These are phyloP conservation scores for Aspergillus tamarii DNA, from an alignment of 2,329 filamentous ascomycete genomes.

Conservation along the genomic window DNA sequence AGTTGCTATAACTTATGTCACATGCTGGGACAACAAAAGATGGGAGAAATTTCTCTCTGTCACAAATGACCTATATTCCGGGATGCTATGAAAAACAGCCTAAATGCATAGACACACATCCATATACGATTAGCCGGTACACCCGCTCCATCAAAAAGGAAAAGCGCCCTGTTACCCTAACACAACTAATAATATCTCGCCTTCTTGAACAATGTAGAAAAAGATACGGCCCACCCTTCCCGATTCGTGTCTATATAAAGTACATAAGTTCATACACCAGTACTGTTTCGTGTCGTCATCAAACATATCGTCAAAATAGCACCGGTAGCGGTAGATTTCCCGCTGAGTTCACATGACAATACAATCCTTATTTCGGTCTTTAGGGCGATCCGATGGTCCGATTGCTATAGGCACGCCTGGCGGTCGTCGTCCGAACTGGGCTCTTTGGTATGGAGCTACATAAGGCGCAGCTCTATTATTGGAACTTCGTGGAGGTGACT, in stretches of 20 bases:
- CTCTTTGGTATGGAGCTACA: slow-evolving; percentile 25
- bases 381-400: slow-evolving; percentile 23
- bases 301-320: not conserved
- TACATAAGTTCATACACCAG: slow-evolving; percentile 10
- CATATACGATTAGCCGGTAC: not conserved
- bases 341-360: slow-evolving; percentile 42
- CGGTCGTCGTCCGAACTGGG: slow-evolving; percentile 20
- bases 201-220: not conserved
- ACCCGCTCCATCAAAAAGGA: not conserved
- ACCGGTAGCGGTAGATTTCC: not conserved
- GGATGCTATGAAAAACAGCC: not conserved
- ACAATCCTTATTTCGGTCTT: slow-evolving; percentile 46
- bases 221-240: not conserved
- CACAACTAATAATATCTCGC: not conserved
- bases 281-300: slow-evolving; percentile 8
- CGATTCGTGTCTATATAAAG: slow-evolving; percentile 11
- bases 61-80: not conserved
- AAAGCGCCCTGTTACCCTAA: not conserved
- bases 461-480: slow-evolving; percentile 29
- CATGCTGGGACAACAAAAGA: not conserved
- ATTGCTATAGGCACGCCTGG: slow-evolving; percentile 16
- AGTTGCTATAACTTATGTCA: not conserved
- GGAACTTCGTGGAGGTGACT: slow-evolving; percentile 51
- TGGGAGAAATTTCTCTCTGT: not conserved
- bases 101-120: not conserved